Base-by-base conservation (phyloP, 495 filamentous ascomycete species). In the Sporormia fimetaria region DNA sequence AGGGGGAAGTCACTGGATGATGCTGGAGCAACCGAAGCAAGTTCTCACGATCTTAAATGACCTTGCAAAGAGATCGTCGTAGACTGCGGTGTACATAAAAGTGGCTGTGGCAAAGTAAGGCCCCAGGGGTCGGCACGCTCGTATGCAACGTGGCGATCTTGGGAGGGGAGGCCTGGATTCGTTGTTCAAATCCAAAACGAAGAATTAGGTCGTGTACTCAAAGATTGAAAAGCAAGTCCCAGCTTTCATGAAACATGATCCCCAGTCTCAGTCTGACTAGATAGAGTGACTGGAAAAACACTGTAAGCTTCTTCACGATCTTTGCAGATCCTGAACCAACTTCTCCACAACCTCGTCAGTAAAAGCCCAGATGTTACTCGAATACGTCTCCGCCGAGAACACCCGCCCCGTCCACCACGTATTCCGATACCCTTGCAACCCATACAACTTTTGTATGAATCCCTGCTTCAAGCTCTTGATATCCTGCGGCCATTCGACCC, bases 401-500 rank as follows among this genome's bases (percentile, higher is more conserved):
- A 27, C 23, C 12, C 15, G 7, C 10, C 42, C 42, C 15, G 42
- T 45, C 11, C 33, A 45, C 42, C 42, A 45, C 25, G 42, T 45
- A 8, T 11, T 9, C 17, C 42, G 12, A 10, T 38, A 10, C 18
- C 42, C 42, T 20, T 45, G 42, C n/a, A 45, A 16, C 26, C 16
- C 42, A 38, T 45, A 38, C 20, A 45, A 32, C 18, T 38, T 38
- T 27, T 45, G 42, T 12, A 45, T 21, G 11, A 37, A 45, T 7
- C 42, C 42, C 4, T 7, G 15, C 26, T 24, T 28, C 6, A 45
- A n/a, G 11, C 20, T 4, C 15, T 31, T 16, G 3, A 7, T 20
- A 4, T 21, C n/a, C 9, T 31, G 18, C 18, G 11, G 11, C 33
- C 33, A 38, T 14, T 32, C 4, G 6, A 45, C 15, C 6, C 24